Conservation (phyloP, 1,284 basidiomycete genomes). For the Macrocybe sp. region DNA sequence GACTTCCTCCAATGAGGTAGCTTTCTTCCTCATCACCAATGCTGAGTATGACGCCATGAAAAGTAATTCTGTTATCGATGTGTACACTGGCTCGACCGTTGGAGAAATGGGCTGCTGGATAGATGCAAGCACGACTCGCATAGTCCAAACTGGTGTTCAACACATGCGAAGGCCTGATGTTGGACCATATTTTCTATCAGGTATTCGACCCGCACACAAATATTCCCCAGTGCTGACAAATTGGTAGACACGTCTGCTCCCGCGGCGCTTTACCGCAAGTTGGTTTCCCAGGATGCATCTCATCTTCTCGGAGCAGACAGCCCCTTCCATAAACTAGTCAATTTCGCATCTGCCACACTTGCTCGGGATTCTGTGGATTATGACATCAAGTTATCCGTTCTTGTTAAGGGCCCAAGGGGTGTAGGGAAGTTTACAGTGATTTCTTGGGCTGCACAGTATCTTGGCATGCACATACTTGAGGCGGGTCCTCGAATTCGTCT, state of each 20-base stretch:
- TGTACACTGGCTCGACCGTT: conserved; percentile 43
- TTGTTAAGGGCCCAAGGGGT: conserved; percentile 74
- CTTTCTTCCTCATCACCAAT: conserved; percentile 78
- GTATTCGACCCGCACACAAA: conserved; percentile 23
- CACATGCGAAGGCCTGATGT: conserved; percentile 63
- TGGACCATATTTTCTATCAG: conserved; percentile 47
- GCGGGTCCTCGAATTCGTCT: conserved; percentile 32
- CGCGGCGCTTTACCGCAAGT: conserved; percentile 18
- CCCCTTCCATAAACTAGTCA: conserved; percentile 40
- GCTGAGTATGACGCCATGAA: conserved; percentile 60
- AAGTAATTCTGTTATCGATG: conserved; percentile 33
- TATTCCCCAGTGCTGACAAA: conserved; percentile 5
- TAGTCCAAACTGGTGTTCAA: conserved; percentile 78
- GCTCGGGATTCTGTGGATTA: conserved; percentile 52
- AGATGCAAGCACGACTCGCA: conserved; percentile 67
- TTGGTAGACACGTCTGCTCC: conserved; percentile 9
- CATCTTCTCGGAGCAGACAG: conserved; percentile 26
- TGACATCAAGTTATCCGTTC: conserved; percentile 57
- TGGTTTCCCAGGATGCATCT: conserved; percentile 17
- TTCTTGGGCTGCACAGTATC: conserved; percentile 50
- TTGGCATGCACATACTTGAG: conserved; percentile 81
- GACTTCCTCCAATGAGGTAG: conserved; percentile 27
- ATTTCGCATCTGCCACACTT: conserved; percentile 52
- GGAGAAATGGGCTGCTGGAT: conserved; percentile 87
- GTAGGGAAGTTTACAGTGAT: conserved; percentile 68